Base-by-base conservation (phyloP, 805 yeast genomes). In the Yarrowia sp. region DNA sequence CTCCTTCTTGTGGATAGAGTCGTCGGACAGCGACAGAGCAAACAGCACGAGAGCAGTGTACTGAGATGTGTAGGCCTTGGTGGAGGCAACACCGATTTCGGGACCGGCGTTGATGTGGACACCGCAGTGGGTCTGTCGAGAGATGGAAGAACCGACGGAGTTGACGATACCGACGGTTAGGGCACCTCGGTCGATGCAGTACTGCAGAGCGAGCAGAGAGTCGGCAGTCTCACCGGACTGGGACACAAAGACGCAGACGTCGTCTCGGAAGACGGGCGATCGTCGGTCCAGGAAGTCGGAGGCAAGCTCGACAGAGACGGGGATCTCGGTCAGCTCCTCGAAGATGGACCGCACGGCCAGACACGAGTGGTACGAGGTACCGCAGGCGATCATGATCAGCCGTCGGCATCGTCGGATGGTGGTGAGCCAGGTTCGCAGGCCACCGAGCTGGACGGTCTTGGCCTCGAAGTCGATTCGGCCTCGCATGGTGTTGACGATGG, bases 181-280 rank as follows among this genome's bases (percentile, higher is more conserved):
- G 32, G 99, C 97, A 69, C 98, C 99, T 72, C 97, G 87, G 71
- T 96, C 98, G 72, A 88, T 82, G 79, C 97, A 93, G 78, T 91
- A 92, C 74, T 90, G 93, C 70, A 94, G 83, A 22, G 97, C 98
- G 73, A 90, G 82, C 84, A 94, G 88, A 7, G 97, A 85, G 76
- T 94, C 99, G 32, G 98, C 98, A 59, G 99, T 94, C 78, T 94
- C 99, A 74, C 99, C 99, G 63, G 97, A 89, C 78, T 94, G 99
- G 9, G 98, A 94, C 24, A 94, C 99, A 76, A 94, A 94, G 42
- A 96, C 85, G 78, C 97, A 91, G 4, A 96, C 90, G 74, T 94
- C 99, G 75, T 94, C 99, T 79, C 99, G 87, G 78, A 93, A 94
- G 42, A 94, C 96, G n/a, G 98, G 98, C 2, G 97, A 88, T 68